Conservation (phyloP, 257 asterid species). For the Capsicum pubescens region DNA sequence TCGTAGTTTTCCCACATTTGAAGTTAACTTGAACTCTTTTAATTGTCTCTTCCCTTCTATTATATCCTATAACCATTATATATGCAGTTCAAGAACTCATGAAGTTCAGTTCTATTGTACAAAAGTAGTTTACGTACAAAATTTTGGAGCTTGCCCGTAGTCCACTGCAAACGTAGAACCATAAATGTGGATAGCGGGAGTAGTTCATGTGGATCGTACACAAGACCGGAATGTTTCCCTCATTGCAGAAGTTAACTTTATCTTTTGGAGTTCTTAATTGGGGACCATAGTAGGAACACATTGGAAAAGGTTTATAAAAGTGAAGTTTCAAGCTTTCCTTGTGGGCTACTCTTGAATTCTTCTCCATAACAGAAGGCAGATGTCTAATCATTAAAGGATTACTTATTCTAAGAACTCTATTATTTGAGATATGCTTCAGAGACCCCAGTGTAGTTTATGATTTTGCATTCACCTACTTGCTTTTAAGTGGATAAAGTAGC, state of each 20-base stretch:
- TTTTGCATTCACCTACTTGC: slow-evolving; percentile 27
- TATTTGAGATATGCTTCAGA: background rate
- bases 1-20: background rate
- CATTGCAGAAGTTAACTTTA: background rate
- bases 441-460: slow-evolving; percentile 3
- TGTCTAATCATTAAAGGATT: background rate
- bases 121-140: background rate
- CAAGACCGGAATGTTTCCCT: background rate
- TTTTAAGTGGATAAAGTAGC: slow-evolving; percentile 15
- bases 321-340: slow-evolving; percentile 17
- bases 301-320: background rate
- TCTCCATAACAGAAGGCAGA: background rate
- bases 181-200: background rate
- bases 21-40: background rate
- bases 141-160: background rate
- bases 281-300: background rate
- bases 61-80: background rate
- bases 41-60: background rate
- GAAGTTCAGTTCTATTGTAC: background rate
- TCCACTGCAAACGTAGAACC: background rate
- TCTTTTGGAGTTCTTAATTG: background rate
- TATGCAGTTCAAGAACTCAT: background rate
- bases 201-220: background rate
- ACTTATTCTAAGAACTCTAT: background rate
- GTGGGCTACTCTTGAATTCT: slow-evolving; percentile 7